Evolutionary conservation across 352 stramenopile species (phyloP), one percentile per base, ranked within the genome.

Genomic region (Pythium aristosporum): DNA sequence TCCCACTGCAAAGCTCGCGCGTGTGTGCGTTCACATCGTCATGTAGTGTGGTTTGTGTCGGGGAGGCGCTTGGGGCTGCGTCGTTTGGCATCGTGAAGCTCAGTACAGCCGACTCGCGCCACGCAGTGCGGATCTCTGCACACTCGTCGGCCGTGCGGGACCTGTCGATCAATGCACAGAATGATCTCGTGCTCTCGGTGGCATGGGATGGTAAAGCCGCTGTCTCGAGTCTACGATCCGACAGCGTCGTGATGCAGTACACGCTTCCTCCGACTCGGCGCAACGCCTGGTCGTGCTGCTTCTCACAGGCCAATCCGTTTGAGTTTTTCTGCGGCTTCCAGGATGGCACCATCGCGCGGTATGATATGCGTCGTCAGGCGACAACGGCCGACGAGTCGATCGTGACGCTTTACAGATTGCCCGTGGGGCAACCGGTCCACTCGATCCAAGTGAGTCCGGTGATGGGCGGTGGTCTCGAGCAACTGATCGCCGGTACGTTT

Each of bases 161-260:
- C 63, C 56, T 92, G 15, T 67, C 58, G 20, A 80, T 92, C 42
- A 77, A 67, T 49, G 25, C 32, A 10, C 64, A 61, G 3, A 70
- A 73, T 23, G 58, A 72, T 13, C 53, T 77, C 53, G 76, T 74
- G 21, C 44, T 89, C 0, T 84, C 79, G 5, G 72, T 86, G 18
- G 77, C 79, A 9, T 90, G 89, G 44, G 80, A 92, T 64, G 75
- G 72, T 3, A 86, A 85, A 49, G 65, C 88, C 18, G 72, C 66
- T 9, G 61, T 92, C 43, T 81, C 79, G 2, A 77, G 67, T 67
- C 64, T 87, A 15, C 48, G 61, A 18, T 70, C 80, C 18, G 51
- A 85, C 34, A 81, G 67, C 5, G 68, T 82, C n/a, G 65, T 72
- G 44, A 48, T 83, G 34, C 62, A 81, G 48, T 71, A 75, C 16